Conservation (phyloP, 352 stramenopile genomes). For the Achlya hypogyna region DNA sequence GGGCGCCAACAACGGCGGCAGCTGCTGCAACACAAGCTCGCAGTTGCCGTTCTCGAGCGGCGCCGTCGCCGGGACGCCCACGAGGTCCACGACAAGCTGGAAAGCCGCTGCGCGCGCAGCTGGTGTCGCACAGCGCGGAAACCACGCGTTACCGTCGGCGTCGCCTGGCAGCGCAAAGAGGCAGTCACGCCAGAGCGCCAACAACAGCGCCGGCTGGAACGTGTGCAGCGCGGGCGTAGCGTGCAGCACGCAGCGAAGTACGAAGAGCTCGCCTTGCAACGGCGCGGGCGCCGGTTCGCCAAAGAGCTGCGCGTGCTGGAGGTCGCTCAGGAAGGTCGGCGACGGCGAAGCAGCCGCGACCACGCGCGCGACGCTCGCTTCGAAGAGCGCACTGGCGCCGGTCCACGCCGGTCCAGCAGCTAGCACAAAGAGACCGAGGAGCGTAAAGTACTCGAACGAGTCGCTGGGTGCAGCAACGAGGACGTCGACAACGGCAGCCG, state of each 20-base stretch:
- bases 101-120: constrained; percentile 10
- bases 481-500: neutral
- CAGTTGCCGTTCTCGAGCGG: constrained; percentile 10
- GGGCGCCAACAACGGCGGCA: neutral
- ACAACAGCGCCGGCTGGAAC: constrained; percentile 12
- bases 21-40: constrained; percentile 13
- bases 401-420: neutral
- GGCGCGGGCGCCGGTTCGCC: neutral
- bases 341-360: neutral
- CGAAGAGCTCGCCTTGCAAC: constrained; percentile 4
- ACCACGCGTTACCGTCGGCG: neutral
- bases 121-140: neutral
- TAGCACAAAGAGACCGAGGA: constrained; percentile 11
- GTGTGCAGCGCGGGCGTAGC: constrained; percentile 6
- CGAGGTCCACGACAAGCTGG: constrained; percentile 7
- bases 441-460: constrained; percentile 13
- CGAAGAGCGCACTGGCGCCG: neutral
- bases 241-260: constrained; percentile 1
- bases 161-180: neutral
- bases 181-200: neutral
- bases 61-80: neutral
- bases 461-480: neutral
- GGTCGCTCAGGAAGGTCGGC: constrained; percentile 4
- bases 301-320: neutral
- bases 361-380: neutral